Percentiles rank a stretch among this genome's conserved stretches.
phyloP scores from a whole-genome alignment of 345 rosid genomes.

The Populus simonii region DNA sequence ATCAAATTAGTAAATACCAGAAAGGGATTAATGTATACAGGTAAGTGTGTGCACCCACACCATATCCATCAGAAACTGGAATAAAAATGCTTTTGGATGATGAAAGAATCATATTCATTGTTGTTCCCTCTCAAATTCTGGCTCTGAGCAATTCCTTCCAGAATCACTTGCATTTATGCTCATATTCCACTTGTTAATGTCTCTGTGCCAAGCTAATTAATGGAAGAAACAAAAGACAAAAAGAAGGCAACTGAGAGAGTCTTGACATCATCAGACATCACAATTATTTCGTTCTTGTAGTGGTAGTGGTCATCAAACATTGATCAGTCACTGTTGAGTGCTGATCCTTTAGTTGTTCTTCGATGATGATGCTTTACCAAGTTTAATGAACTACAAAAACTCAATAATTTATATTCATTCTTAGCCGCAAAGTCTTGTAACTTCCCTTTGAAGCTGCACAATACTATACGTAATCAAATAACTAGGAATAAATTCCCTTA shows the following conservation, averaged over 20 bases:
- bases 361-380: neutral
- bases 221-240: neutral
- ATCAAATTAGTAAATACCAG: too few relatives aligned
- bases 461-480: neutral
- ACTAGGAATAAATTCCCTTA: neutral
- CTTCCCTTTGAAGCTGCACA: neutral
- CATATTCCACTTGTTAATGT: neutral
- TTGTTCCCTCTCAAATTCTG: neutral
- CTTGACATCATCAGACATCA: neutral
- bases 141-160: neutral
- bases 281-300: neutral
- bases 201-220: too few relatives aligned
- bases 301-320: neutral
- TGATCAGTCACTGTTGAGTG: neutral
- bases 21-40: neutral
- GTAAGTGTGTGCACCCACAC: too few relatives aligned
- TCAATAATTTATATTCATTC: neutral
- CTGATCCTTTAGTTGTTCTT: neutral
- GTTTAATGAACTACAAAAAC: neutral
- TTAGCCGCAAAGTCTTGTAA: neutral
- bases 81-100: neutral
- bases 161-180: neutral
- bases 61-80: neutral
- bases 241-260: neutral
- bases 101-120: slow-evolving; percentile 8